Conservation (phyloP, 2,329 filamentous ascomycete genomes). For the Calonectria hongkongensis region DNA sequence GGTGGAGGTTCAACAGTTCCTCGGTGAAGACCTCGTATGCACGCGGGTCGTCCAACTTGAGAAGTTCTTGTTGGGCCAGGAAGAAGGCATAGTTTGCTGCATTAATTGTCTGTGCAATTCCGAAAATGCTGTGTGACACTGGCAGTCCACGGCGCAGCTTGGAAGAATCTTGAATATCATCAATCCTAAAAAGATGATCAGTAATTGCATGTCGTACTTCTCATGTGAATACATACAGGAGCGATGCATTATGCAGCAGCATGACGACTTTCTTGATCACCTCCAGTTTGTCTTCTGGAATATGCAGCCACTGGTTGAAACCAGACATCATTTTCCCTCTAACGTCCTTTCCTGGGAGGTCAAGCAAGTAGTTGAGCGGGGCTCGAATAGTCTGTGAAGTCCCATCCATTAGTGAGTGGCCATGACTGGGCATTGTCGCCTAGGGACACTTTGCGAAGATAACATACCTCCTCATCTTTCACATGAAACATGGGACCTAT, state of each 20-base stretch:
- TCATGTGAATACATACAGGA: not conserved
- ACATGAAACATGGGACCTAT: not conserved
- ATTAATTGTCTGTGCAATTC: not conserved
- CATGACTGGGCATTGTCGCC: too few species aligned
- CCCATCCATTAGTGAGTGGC: too few species aligned
- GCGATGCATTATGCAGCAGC: conserved; percentile 7
- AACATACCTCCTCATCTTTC: not conserved
- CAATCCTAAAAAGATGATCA: not conserved
- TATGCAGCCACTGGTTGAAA: not conserved
- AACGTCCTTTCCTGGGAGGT: not conserved
- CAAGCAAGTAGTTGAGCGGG: conserved; percentile 2
- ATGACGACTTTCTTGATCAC: conserved; percentile 5
- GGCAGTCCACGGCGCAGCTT: conserved; percentile 3
- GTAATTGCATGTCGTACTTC: not conserved
- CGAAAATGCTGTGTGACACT: conserved; percentile 1
- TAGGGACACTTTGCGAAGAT: too few species aligned
- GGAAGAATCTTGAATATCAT: conserved; percentile 3
- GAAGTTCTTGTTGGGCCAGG: conserved; percentile 1
- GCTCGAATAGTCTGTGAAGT: not conserved
- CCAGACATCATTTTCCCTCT: conserved; percentile 7
- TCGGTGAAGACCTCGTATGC: conserved; percentile 1
- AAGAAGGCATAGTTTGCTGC: conserved; percentile 10
- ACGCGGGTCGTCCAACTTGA: not conserved
- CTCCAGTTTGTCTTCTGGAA: not conserved
- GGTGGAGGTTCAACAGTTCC: conserved; percentile 6